Base-by-base conservation (phyloP, 2,329 filamentous ascomycete genomes). In the Ascocoryne sarcoides region DNA sequence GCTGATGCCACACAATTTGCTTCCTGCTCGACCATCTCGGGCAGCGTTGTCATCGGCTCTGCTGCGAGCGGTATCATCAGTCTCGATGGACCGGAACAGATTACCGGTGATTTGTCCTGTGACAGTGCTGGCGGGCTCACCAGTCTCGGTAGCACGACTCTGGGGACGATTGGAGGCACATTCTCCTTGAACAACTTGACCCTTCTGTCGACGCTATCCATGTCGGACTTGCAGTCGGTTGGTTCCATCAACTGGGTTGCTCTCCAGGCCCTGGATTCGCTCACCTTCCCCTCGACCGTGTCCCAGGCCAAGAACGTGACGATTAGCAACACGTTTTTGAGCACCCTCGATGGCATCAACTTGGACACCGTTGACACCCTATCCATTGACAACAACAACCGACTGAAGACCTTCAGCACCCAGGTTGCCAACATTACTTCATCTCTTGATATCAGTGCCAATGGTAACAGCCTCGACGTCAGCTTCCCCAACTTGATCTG, bases 301-400 rank as follows among this genome's bases (percentile, higher is more conserved):
- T 77, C 72, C 54, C 68, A 77, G 62, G 84, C 84, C 45, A 67
- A 66, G 49, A 73, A 67, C 48, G 75, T 98, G 53, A 65, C 68
- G 53, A 89, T 98, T 61, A 75, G 79, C 65, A 92, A 98, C 70
- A 98, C 92, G 37, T 79, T 81, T 64, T 76, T 98, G 54, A 74
- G 69, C 61, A 78, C 74, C 51, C 75, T 98, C 45, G 71, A 81
- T 51, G 88, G 87, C 59, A 84, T 98, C 62, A 83, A 87, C 61
- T 72, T 96, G 49, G 65, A 76, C 49, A 72, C 73, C n/a, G 80
- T 87, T 40, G 73, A 76, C 42, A 71, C 68, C 51, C 76, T 98
- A 61, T 71, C 84, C 62, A 82, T 98, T 65, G 82, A 85, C 75
- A 95, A 95, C 80, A 96, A 96, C 78, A 69, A 68, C 47, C 81